Evolutionary conservation across 305 asterid species (phyloP), one percentile per base, ranked within the genome.

Genomic region (Fraxinus sp.): DNA sequence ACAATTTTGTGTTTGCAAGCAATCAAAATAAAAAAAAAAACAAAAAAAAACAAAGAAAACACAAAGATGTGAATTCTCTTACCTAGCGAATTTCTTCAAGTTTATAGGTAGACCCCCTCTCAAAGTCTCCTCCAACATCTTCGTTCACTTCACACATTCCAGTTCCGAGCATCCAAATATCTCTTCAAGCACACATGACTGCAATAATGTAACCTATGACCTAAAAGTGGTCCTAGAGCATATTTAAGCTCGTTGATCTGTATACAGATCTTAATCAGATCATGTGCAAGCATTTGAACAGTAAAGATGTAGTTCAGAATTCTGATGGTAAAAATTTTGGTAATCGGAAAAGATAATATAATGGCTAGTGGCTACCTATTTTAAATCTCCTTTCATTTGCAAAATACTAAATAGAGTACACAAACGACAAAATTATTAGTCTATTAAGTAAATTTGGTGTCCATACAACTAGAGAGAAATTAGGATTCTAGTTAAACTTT

Each of bases 11-110:
- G 14, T 11, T 62, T 41, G 49, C 74, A 49, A 30, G 5, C 7
- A 76, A 4, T 30, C 72, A 22, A 35, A 35, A 33, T 30, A 33
- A 33, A 35, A 35, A 80, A 36, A 33, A 18, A 18, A 32, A 7
- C 0, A 0, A 35, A 35, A 4, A 35, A 32, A 32, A n/a, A n/a
- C n/a, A n/a, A n/a, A n/a, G n/a, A n/a, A n/a, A n/a, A 26, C 1
- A 4, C 36, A 33, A 33, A 35, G 6, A 35, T 35, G 7, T 35
- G 7, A 35, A 5, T 35, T 74, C 49, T 32, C 88, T 86, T 88
- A 95, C 99, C 99, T 98, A 94, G 88, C 97, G 97, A 79, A 94
- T 93, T 88, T 95, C 98, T 91, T 95, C 97, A 35, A 98, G 98
- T 86, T 93, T 93, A 82, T 70, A 95, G 71, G 91, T 83, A 46